Conservation (phyloP, 2,329 filamentous ascomycete genomes). For the Chrysoporthe austroafricana region DNA sequence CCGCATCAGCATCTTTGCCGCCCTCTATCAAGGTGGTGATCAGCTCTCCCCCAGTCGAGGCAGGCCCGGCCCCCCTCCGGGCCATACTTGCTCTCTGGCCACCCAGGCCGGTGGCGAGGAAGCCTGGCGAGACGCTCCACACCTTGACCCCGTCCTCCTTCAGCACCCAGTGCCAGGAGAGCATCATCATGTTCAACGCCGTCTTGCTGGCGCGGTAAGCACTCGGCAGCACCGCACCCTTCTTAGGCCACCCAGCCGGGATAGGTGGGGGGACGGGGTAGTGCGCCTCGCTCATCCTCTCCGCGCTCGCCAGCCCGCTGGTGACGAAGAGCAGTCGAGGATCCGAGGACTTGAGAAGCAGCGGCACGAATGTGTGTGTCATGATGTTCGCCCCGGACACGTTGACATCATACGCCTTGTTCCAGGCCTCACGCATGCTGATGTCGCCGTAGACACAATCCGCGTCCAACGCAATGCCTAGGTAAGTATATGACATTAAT, state of each 20-base stretch:
- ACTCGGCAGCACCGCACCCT: slow-evolving; percentile 29
- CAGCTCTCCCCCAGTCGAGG: slow-evolving; percentile 38
- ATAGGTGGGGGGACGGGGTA: slow-evolving; percentile 22
- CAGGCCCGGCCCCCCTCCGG: slow-evolving; percentile 30
- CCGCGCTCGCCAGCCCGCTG: slow-evolving; percentile 46
- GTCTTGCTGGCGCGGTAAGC: slow-evolving; percentile 47
- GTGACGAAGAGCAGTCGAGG: slow-evolving; percentile 56
- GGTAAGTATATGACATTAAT: not conserved
- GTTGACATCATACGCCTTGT: slow-evolving; percentile 55
- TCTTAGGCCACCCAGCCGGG: slow-evolving; percentile 47
- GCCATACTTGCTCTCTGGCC: slow-evolving; percentile 33
- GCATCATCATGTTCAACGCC: slow-evolving; percentile 54
- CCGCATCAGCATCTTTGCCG: slow-evolving; percentile 43
- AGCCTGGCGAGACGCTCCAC: slow-evolving; percentile 52
- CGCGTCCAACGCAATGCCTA: not conserved
- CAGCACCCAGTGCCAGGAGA: slow-evolving; percentile 47
- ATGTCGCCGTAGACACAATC: not conserved
- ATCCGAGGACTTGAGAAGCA: slow-evolving; percentile 49
- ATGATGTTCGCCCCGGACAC: slow-evolving; percentile 50
- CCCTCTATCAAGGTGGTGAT: slow-evolving; percentile 46
- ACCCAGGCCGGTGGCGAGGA: slow-evolving; percentile 51
- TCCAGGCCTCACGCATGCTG: slow-evolving; percentile 46
- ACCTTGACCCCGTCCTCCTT: slow-evolving; percentile 55
- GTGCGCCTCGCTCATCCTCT: slow-evolving; percentile 24
- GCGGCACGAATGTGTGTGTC: slow-evolving; percentile 45